Conservation (phyloP, 1,284 basidiomycete genomes). For the Inonotus hispidus region DNA sequence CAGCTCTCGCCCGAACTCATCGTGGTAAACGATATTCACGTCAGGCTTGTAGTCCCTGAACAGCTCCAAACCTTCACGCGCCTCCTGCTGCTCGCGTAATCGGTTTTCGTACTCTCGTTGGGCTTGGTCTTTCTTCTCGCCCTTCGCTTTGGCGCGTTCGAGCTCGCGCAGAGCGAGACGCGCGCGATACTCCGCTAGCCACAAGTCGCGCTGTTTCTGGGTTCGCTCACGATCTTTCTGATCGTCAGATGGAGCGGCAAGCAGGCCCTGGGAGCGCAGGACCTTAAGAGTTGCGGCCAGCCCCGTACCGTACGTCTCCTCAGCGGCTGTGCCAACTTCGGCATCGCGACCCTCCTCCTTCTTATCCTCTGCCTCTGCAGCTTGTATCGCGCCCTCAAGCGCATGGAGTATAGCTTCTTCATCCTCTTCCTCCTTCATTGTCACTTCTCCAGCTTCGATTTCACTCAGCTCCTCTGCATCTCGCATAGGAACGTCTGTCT, state of each 20-base stretch:
- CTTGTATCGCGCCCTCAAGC: conserved; percentile 62
- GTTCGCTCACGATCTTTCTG: conserved; percentile 74
- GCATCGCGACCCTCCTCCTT: conserved; percentile 31
- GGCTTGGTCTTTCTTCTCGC: conserved; percentile 87
- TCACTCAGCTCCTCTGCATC: conserved; percentile 68
- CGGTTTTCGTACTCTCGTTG: conserved; percentile 94
- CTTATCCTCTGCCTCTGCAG: conserved; percentile 42
- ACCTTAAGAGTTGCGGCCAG: conserved; percentile 87
- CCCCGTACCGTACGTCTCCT: conserved; percentile 73
- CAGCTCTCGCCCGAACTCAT: conserved; percentile 89
- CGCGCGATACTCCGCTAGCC: conserved; percentile 83
- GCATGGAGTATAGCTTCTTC: conserved; percentile 68
- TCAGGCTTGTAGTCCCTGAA: conserved; percentile 97
- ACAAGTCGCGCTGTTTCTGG: conserved; percentile 84
- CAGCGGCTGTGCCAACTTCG: conserved; percentile 57
- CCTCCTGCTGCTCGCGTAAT: conserved; percentile 86
- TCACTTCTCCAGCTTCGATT: conserved; percentile 72
- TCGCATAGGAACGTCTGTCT: conserved; percentile 52
- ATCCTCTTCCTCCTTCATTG: conserved; percentile 72
- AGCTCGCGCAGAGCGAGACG: conserved; percentile 75
- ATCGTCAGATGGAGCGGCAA: conserved; percentile 63
- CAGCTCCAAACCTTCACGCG: conserved; percentile 73
- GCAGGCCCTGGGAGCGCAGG: conserved; percentile 87
- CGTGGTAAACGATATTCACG: conserved; percentile 94
- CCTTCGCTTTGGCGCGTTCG: conserved; percentile 69